Conservation (phyloP, 2,329 filamentous ascomycete genomes). For the Fusarium liriodendri region DNA sequence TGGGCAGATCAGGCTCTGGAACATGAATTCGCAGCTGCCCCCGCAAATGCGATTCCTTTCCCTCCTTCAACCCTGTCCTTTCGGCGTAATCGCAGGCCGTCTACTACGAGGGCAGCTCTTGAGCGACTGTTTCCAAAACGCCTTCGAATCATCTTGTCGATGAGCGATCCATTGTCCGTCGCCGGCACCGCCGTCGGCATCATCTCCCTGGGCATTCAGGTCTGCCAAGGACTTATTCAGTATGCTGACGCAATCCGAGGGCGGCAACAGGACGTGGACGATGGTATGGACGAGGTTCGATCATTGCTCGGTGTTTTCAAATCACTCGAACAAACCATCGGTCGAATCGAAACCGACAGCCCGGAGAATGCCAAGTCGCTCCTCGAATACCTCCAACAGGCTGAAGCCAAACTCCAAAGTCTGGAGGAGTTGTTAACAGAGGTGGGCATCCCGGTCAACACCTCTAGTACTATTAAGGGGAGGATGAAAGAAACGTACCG, state of each 20-base stretch:
- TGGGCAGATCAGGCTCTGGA: neutral
- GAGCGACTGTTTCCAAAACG: rapidly evolving
- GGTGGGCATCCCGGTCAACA: neutral
- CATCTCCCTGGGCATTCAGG: slow-evolving; percentile 8
- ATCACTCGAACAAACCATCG: neutral
- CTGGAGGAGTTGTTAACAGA: neutral
- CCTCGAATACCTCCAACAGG: neutral
- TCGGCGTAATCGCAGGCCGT: neutral
- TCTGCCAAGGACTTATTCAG: slow-evolving; percentile 1
- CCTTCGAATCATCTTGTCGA: neutral
- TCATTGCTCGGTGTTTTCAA: slow-evolving; percentile 5
- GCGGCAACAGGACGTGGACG: neutral
- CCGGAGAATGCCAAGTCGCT: neutral
- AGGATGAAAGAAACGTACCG: neutral
- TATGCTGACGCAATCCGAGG: neutral
- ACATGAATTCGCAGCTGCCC: too few relatives aligned
- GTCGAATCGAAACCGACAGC: neutral
- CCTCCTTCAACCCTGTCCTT: neutral
- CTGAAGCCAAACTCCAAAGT: neutral
- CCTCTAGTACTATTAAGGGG: neutral
- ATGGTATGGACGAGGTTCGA: neutral
- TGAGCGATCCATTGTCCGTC: slow-evolving; percentile 6
- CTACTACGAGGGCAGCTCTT: neutral
- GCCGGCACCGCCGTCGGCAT: slow-evolving; percentile 2
- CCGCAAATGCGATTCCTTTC: neutral